Base-by-base conservation (phyloP, 2,329 filamentous ascomycete genomes). In the Reticulascus tulasneorum region DNA sequence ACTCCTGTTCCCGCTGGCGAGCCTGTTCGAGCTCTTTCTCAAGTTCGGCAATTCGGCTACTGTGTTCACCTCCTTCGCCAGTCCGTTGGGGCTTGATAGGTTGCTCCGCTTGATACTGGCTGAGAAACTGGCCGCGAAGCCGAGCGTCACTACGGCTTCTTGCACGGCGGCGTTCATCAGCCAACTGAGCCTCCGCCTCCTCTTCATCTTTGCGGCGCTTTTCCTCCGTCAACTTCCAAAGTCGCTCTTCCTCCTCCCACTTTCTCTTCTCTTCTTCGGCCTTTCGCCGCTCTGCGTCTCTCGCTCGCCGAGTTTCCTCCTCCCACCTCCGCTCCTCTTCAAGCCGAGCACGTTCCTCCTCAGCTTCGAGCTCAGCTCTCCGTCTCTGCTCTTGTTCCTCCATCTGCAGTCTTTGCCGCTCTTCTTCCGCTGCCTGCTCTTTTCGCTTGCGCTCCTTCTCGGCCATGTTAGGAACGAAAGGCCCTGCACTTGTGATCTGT, bases 401-500 rank as follows among this genome's bases (percentile, higher is more conserved):
- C 24, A 64, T 66, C 50, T 76, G 66, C 30, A 61, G 54, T 20
- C 71, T 72, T 50, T 78, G 69, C 28, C 78, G 71, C 47, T 83
- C 76, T 50, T 69, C 81, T 55, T 75, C 80, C 6, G 68, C 71
- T 42, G 72, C 70, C 47, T 71, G 66, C 38, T 79, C 74, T 47
- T 67, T 73, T 29, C 77, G 65, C 38, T 57, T 61, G 27, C 84
- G 84, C 60, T 95, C 86, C 64, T 94, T 96, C 50, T 95, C 90
- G 4, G 83, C 85, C 46, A 89, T 51, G 54, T 71, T 91, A 2
- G 90, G 89, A 9, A 97, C 87, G 29, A 76, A 61, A 6, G 93
- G 93, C 21, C 79, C 73, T 11, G 87, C 78, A 50, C 75, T 88
- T 8, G 90, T 97, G 56, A 98, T 97, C 64, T 98, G 93, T 42